Percentiles rank a stretch among this genome's conserved stretches.
Evolutionary conservation across 208 protist genomes (phyloP).

Genomic region (Novymonas esmeraldas): DNA sequence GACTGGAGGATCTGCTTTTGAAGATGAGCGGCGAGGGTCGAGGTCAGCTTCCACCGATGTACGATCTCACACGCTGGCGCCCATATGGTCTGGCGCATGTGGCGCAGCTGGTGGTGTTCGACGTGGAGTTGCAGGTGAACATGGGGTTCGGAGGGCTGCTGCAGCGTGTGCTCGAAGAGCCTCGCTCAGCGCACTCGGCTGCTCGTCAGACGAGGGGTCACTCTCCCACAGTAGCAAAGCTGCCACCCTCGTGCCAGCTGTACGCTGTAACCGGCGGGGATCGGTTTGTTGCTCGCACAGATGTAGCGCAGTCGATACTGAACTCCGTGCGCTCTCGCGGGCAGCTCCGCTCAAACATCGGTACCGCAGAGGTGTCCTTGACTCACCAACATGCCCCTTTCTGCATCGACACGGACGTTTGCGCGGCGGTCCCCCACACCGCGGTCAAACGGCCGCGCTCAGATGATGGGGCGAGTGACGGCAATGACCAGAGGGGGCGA

Average conservation of each 20-base stretch:
- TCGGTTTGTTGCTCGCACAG: constrained; percentile 9
- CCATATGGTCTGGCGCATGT: constrained; percentile 62
- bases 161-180: constrained; percentile 6
- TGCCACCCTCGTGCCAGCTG: constrained; percentile 29
- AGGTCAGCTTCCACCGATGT: constrained; percentile 37
- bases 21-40: constrained; percentile 29
- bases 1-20: constrained; percentile 62
- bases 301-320: constrained; percentile 4
- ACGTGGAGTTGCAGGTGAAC: constrained; percentile 61
- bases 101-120: constrained; percentile 63
- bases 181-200: not conserved
- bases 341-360: constrained; percentile 4
- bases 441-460: constrained; percentile 9
- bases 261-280: constrained; percentile 40
- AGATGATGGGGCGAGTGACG: not conserved
- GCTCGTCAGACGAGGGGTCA: not conserved
- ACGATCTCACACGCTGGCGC: constrained; percentile 58
- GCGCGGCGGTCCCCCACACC: not conserved
- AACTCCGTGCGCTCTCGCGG: constrained; percentile 4
- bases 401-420: not conserved
- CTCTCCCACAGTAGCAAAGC: not conserved
- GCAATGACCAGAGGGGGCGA: not conserved
- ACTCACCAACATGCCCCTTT: not conserved
- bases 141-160: constrained; percentile 50
- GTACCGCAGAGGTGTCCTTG: constrained; percentile 26